Evolutionary conservation across 164 flowering plant species (phyloP).

Genomic region (Piper longum): DNA sequence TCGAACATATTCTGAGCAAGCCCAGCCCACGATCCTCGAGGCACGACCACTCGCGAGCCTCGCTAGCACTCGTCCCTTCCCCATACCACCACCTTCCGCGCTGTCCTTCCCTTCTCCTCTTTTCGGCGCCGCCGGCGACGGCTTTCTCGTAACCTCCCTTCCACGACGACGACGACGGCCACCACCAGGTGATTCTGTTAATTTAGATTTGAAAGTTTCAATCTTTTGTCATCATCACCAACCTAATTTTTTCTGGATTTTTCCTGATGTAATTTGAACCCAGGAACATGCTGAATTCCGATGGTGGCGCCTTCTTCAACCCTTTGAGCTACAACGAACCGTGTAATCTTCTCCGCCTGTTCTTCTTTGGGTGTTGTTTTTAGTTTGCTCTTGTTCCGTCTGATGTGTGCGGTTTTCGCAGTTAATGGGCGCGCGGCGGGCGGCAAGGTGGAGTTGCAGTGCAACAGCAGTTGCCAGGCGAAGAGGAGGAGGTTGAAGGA

Average conservation of each 20-base stretch:
- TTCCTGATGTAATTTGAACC: not conserved
- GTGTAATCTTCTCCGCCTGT: not conserved
- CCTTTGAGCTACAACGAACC: conserved; percentile 32
- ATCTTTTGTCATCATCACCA: not conserved
- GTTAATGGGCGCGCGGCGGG: conserved; percentile 32
- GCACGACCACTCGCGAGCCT: not conserved
- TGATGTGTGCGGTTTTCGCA: conserved; percentile 4
- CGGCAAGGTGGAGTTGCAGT: conserved; percentile 35
- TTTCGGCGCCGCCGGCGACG: conserved; percentile 7
- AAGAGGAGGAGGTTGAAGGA: conserved; percentile 49
- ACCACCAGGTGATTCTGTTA: conserved; percentile 23
- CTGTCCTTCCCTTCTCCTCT: not conserved
- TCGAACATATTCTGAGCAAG: too few species aligned
- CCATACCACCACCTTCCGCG: not conserved
- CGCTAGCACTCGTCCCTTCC: not conserved
- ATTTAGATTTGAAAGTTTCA: not conserved
- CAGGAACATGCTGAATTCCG: conserved; percentile 41
- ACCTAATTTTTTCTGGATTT: not conserved
- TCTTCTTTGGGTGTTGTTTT: not conserved
- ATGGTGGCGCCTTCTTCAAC: conserved; percentile 36
- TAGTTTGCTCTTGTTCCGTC: conserved; percentile 2
- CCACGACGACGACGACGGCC: conserved; percentile 22
- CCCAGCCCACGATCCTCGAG: not conserved
- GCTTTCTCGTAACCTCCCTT: conserved; percentile 13
- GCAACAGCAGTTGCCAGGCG: conserved; percentile 42